These are phyloP conservation scores for Nectriaceae sp. DNA, from an alignment of 2,329 filamentous ascomycete genomes.

Conservation along the genomic window DNA sequence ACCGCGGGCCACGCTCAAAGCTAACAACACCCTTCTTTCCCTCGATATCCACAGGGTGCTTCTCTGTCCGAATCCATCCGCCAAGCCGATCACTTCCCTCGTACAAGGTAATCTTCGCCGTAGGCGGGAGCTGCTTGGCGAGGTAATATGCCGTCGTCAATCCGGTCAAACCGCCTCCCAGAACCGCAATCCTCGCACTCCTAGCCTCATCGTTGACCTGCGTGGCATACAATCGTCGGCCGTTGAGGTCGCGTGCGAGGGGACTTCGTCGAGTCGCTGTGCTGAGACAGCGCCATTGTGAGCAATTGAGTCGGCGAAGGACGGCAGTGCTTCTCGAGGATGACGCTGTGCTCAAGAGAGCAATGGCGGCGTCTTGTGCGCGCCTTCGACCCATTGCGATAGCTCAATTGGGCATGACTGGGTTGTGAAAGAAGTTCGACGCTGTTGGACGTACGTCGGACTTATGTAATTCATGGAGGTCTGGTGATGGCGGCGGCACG, in stretches of 20 bases:
- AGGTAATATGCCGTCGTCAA: slow-evolving; percentile 79
- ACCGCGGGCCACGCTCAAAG: slow-evolving; percentile 84
- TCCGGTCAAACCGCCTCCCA: slow-evolving; percentile 84
- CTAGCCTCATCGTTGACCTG: slow-evolving; percentile 5
- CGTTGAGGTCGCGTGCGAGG: slow-evolving; percentile 8
- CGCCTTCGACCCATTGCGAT: slow-evolving; percentile 29
- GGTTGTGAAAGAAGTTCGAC: background rate
- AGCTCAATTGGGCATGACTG: slow-evolving; percentile 33
- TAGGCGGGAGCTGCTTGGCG: slow-evolving; percentile 61
- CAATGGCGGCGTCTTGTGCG: slow-evolving; percentile 28
- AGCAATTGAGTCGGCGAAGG: slow-evolving; percentile 18
- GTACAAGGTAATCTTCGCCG: slow-evolving; percentile 76
- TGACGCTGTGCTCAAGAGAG: slow-evolving; percentile 25
- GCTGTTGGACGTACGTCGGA: too few species aligned
- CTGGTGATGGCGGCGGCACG: background rate
- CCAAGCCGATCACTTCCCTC: slow-evolving; percentile 72
- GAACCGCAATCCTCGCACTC: slow-evolving; percentile 58
- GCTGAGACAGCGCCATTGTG: slow-evolving; percentile 13
- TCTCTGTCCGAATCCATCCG: slow-evolving; percentile 79
- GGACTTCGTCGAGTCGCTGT: slow-evolving; percentile 11
- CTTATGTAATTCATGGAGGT: background rate
- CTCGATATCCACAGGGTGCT: slow-evolving; percentile 55
- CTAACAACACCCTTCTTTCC: slow-evolving; percentile 60
- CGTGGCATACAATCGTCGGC: slow-evolving; percentile 4
- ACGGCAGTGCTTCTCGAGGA: slow-evolving; percentile 7